Base-by-base conservation (phyloP, 164 flowering plant genomes). In the Dillenia turbinata region DNA sequence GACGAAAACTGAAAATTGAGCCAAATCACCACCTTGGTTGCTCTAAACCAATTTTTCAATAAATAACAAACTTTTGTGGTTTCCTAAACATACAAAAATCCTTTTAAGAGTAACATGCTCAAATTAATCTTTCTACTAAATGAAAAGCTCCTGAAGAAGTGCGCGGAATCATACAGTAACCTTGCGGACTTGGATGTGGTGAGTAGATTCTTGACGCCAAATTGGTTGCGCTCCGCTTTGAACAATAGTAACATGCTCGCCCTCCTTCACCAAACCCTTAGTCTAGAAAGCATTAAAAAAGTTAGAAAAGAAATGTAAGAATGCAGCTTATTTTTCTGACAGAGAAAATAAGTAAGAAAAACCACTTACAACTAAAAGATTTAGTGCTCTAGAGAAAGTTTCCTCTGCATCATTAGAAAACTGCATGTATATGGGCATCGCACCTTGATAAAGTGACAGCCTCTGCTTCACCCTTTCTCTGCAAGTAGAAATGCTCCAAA, bases 201-300 rank as follows among this genome's bases (percentile, higher is more conserved):
- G 98, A 17, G 88, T 80, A 60, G 98, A 90, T 60, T 94, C 88
- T 60, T 54, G 45, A 43, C 98, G 96, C 98, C 98, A 94, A 66
- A 91, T 94, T 47, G 98, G 93, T 64, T 91, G 97, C 2, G 85
- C 80, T 60, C 98, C 98, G 75, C 98, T 94, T 70, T 91, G 97
- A 52, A 91, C 97, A 68, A 94, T 86, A 40, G 97, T 87, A 15
- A 91, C 96, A 67, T 86, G 75, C 65, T 86, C 83, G 12, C 92
- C 98, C 65, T 80, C 87, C 72, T 72, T 76, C 75, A 91, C 14
- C 64, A 81, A 69, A 54, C 75, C 75, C 66, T 84, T 80, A 43
- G 67, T 73, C 97, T 94, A 70, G 59, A 69, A 33, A 33, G 44
- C 49, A 73, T 56, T 33, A 22, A n/a, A 17, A 61, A 54, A 47